Base-by-base conservation (phyloP, 345 rosid species). In the Melaleuca quinquenervia region DNA sequence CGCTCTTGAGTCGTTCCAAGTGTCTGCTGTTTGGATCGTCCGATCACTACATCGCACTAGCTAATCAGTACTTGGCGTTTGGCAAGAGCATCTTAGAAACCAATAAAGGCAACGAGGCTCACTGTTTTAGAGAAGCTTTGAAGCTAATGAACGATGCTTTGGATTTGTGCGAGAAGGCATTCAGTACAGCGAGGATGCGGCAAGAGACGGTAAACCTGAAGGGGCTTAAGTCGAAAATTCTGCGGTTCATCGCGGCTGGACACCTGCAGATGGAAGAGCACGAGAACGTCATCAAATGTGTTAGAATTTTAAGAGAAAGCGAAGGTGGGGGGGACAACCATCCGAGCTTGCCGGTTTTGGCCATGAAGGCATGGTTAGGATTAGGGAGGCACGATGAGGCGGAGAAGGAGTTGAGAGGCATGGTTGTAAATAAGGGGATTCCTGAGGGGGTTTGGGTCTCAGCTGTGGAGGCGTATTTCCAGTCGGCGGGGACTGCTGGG, bases 281-380 rank as follows among this genome's bases (percentile, higher is more conserved):
- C 85, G 98, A 96, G 87, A 95, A 94, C 88, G 99, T 94, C 87
- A 92, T 97, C 15, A 95, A 95, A 87, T 97, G 99, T 87, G 95
- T 97, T 22, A 95, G 89, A 92, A 95, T 94, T 84, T 94, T 95
- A 85, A 95, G 98, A 90, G 95, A 94, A 82, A 94, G 89, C 22
- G 86, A 88, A 49, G 90, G 91, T 41, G 93, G 89, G 52, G 95
- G 92, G 60, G 98, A 94, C 84, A 91, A 90, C 52, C 99, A 97
- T 82, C 94, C 99, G 70, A 93, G 96, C 76, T 90, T 97, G 85
- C 98, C 99, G n/a, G 99, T 97, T 82, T 60, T 97, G 90, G 99
- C 99, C 44, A 95, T 97, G 98, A 97, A 97, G 90, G 98, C 98
- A 48, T 96, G 96, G 99, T 88, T 97, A 84, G 99, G 99, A 24